A percentile compares a stretch with the other conserved stretches of the same genome.
These are phyloP conservation scores for Neurospora tetrasperma DNA, from an alignment of 495 filamentous ascomycete species.

Conservation along the genomic window DNA sequence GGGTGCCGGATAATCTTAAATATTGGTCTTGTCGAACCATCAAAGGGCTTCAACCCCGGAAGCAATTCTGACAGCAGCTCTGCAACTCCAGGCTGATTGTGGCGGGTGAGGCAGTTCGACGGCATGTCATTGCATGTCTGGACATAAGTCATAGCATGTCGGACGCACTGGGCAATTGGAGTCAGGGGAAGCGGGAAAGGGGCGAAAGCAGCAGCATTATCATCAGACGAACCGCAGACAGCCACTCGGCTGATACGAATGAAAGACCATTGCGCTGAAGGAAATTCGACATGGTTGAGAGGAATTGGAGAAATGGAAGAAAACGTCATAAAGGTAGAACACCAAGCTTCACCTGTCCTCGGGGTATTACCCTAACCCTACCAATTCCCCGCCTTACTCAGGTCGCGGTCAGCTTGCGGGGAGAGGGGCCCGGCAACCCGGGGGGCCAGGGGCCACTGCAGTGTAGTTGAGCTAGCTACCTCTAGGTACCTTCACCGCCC, in stretches of 20 bases:
- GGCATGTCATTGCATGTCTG: background rate
- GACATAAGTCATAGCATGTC: background rate
- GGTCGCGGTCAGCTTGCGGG: background rate
- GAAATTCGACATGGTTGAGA: background rate
- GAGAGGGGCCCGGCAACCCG: background rate
- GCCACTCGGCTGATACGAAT: background rate
- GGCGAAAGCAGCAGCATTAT: background rate
- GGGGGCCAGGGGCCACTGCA: background rate
- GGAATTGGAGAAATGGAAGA: background rate
- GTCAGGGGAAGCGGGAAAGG: background rate
- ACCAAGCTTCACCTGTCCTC: background rate
- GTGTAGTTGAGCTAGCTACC: too few relatives aligned
- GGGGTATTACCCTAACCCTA: background rate
- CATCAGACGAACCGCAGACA: background rate
- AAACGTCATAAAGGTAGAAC: background rate
- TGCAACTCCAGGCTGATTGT: background rate
- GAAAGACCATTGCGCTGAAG: background rate
- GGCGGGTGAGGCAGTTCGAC: background rate
- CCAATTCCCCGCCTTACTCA: background rate
- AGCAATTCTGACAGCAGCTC: background rate
- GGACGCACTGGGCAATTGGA: background rate
- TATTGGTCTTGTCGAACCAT: background rate
- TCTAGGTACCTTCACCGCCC: background rate
- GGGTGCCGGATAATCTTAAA: constrained; percentile 3
- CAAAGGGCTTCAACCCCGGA: background rate